Evolutionary conservation across 495 filamentous ascomycete species (phyloP).

Genomic region (Penicillium manginii): DNA sequence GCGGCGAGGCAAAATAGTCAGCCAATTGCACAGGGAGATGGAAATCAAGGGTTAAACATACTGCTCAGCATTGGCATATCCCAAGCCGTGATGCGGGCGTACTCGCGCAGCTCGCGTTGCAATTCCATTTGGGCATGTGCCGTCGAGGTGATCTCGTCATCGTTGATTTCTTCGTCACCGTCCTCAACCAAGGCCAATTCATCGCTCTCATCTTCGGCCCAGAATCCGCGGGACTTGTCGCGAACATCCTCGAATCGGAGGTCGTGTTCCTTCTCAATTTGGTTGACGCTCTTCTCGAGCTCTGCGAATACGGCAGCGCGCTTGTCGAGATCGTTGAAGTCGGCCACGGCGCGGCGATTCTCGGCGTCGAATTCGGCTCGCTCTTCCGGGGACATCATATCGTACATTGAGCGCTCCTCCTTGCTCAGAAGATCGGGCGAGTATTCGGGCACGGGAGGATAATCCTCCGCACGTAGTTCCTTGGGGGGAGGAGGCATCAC

Average conservation of each 20-base stretch:
- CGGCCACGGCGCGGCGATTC: slow-evolving; percentile 38
- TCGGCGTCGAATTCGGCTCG: slow-evolving; percentile 46
- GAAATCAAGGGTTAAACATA: slow-evolving; percentile 49
- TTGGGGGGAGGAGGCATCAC: slow-evolving; percentile 35
- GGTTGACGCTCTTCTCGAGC: slow-evolving; percentile 33
- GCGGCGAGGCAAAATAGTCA: slow-evolving; percentile 23
- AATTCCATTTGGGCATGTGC: slow-evolving; percentile 87
- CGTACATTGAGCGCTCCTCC: slow-evolving; percentile 51
- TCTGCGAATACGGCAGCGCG: slow-evolving; percentile 36
- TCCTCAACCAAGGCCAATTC: slow-evolving; percentile 57
- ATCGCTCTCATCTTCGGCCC: slow-evolving; percentile 58
- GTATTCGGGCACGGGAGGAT: slow-evolving; percentile 41
- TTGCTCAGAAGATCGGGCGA: slow-evolving; percentile 42
- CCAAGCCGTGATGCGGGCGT: slow-evolving; percentile 86
- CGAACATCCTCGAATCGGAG: slow-evolving; percentile 41
- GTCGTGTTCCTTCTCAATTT: slow-evolving; percentile 39
- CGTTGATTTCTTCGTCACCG: slow-evolving; percentile 64
- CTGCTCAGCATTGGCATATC: slow-evolving; percentile 91
- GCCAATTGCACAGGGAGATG: slow-evolving; percentile 8
- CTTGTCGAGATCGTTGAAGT: slow-evolving; percentile 44
- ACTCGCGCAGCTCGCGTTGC: slow-evolving; percentile 87
- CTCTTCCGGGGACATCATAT: slow-evolving; percentile 52
- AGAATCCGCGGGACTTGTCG: slow-evolving; percentile 44
- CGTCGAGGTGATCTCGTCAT: slow-evolving; percentile 80
- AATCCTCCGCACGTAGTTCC: slow-evolving; percentile 38